Evolutionary conservation across 2,329 filamentous ascomycete genomes (phyloP), one percentile per base, ranked within the genome.

Genomic region (Paraphoma chrysanthemicola): DNA sequence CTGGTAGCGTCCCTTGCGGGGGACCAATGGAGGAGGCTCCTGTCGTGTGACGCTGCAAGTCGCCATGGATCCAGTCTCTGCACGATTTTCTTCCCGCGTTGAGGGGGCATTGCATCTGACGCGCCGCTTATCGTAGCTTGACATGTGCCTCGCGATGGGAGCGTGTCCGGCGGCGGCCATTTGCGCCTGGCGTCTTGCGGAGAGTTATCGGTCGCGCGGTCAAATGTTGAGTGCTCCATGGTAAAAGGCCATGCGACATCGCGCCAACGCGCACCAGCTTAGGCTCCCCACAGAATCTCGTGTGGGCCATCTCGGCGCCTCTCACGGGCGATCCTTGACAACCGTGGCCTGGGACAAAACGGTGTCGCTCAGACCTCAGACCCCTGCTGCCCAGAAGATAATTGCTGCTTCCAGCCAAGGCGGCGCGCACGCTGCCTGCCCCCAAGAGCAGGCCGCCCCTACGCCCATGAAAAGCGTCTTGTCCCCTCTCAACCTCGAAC

Each of bases 241-340:
- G 23, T 23, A 60, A 56, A 65, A 56, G 48, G 55, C 54, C 46
- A 39, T 51, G 43, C 49, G 29, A 51, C 56, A 41, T 18, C 53
- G 50, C 18, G 31, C 46, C 53, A 53, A 56, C 47, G 45, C 48
- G 30, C 53, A 51, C 57, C 57, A 63, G 52, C 47, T 50, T 55
- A 54, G 58, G 48, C 44, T 58, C 54, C 58, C 66, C 64, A 63
- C 59, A 60, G 54, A 59, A 51, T 44, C 56, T 63, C 60, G 64
- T 66, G 58, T 55, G 30, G 47, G 57, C 60, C 48, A 67, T 66
- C 67, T 67, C 64, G 62, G 64, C 53, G 49, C 51, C 58, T 56
- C 42, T 60, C 48, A 55, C 56, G 53, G 53, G 30, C 48, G 50
- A 62, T 47, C 33, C 33, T 36, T 10, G 33, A 36, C 33, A 36